Conservation (phyloP, 805 yeast species). For the Metschnikowia lachancei region DNA sequence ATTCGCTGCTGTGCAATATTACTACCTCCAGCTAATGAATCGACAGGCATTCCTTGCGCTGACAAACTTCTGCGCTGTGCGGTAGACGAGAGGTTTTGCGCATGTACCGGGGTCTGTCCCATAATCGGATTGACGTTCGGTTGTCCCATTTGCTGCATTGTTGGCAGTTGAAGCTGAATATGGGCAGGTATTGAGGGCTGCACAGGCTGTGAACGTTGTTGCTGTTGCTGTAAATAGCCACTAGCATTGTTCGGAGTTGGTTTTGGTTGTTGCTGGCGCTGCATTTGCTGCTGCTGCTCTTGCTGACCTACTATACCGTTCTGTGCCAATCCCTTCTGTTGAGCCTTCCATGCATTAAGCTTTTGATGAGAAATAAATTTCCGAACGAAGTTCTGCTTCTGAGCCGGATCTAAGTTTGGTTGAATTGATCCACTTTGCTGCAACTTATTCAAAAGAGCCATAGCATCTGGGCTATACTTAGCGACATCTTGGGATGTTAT, state of each 20-base stretch:
- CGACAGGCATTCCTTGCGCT: constrained; percentile 3
- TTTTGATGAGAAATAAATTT: constrained; percentile 42
- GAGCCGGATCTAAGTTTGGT: constrained; percentile 34
- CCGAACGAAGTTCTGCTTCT: constrained; percentile 38
- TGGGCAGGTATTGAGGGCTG: constrained; percentile 7
- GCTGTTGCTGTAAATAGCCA: constrained; percentile 10
- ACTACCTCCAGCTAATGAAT: not conserved
- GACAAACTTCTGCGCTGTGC: constrained; percentile 5
- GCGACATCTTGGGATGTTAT: constrained; percentile 33
- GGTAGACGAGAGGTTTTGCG: not conserved
- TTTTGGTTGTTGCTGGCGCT: constrained; percentile 13
- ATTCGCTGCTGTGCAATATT: constrained; percentile 2
- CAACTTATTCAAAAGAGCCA: constrained; percentile 35
- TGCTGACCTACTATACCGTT: constrained; percentile 3
- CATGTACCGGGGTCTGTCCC: constrained; percentile 1
- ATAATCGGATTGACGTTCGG: constrained; percentile 3
- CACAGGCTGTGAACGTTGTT: constrained; percentile 12
- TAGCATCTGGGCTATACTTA: constrained; percentile 40
- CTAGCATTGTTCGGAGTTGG: constrained; percentile 5
- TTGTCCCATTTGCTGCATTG: constrained; percentile 11
- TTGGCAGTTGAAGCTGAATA: constrained; percentile 15
- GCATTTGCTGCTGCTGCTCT: constrained; percentile 11
- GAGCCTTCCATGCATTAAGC: constrained; percentile 26
- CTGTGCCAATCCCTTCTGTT: constrained; percentile 20
- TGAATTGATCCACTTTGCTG: constrained; percentile 38